phyloP scores from a whole-genome alignment of 495 filamentous ascomycete species.

The Trichoderma orchidacearum region DNA sequence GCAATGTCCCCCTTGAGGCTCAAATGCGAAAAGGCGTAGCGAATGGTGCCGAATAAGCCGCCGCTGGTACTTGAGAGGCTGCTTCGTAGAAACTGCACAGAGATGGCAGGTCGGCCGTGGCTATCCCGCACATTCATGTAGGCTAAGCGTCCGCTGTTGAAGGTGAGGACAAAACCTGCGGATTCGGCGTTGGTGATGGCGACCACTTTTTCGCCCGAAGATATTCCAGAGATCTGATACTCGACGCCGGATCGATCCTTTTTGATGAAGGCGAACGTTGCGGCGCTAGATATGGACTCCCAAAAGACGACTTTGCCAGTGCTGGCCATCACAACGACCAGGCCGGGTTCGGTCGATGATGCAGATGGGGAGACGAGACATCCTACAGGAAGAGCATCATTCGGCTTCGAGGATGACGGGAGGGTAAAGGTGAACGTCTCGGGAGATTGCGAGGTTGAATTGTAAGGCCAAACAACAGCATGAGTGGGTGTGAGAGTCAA shows the following conservation, averaged over 20 bases:
- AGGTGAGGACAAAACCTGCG: slow-evolving; percentile 69
- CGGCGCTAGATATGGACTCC: slow-evolving; percentile 81
- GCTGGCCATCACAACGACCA: slow-evolving; percentile 70
- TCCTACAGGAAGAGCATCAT: slow-evolving; percentile 62
- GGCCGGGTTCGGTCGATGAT: slow-evolving; percentile 60
- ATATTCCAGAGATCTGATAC: slow-evolving; percentile 53
- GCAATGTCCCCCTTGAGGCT: slow-evolving; percentile 59
- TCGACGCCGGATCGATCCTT: slow-evolving; percentile 69
- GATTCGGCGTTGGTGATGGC: slow-evolving; percentile 68
- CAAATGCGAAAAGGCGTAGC: slow-evolving; percentile 52
- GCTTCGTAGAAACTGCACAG: slow-evolving; percentile 57
- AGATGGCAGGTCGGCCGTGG: slow-evolving; percentile 72
- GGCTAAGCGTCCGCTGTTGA: slow-evolving; percentile 73
- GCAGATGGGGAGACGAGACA: slow-evolving; percentile 61
- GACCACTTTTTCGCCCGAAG: slow-evolving; percentile 62
- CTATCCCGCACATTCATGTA: slow-evolving; percentile 73
- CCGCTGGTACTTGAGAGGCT: slow-evolving; percentile 29
- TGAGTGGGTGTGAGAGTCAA: slow-evolving; percentile 64
- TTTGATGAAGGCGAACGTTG: slow-evolving; percentile 58
- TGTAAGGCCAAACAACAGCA: slow-evolving; percentile 85
- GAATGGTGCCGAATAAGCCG: slow-evolving; percentile 66
- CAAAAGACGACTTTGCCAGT: slow-evolving; percentile 83
- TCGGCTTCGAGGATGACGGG: slow-evolving; percentile 52
- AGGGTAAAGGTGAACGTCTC: slow-evolving; percentile 66
- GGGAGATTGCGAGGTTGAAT: slow-evolving; percentile 42